Conservation (phyloP, 139 green algal genomes). For the Chlamydomonas sphaeroides region DNA sequence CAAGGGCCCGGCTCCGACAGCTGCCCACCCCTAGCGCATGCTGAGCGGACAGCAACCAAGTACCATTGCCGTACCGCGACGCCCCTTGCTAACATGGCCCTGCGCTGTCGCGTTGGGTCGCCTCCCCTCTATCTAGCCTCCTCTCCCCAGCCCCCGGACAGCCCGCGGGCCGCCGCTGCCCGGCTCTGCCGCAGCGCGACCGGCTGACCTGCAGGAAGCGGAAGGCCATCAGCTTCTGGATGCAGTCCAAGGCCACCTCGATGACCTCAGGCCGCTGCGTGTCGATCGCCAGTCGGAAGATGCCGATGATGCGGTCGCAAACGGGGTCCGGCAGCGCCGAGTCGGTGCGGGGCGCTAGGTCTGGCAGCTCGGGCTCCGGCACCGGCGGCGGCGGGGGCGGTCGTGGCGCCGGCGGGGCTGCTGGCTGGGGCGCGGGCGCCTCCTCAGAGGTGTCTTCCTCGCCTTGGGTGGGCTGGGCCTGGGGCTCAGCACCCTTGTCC, state of each 20-base stretch:
- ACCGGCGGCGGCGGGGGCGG: neutral
- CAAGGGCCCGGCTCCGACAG: too few species aligned
- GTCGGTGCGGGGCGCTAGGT: conserved; percentile 47
- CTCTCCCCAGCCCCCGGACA: too few species aligned
- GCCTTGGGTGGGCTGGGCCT: neutral
- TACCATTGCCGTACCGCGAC: too few species aligned
- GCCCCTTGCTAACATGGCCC: too few species aligned
- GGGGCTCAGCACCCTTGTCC: neutral
- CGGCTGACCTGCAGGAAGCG: conserved; percentile 50
- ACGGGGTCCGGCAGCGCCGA: conserved; percentile 44
- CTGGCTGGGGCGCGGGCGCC: neutral
- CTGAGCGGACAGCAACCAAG: too few species aligned
- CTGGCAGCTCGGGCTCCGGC: conserved; percentile 22
- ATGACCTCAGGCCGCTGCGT: conserved; percentile 78
- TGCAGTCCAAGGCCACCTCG: conserved; percentile 85
- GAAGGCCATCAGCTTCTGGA: conserved; percentile 94
- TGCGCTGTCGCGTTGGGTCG: too few species aligned
- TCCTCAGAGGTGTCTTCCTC: neutral
- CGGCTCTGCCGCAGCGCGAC: neutral
- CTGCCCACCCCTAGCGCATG: too few species aligned
- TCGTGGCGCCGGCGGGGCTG: neutral
- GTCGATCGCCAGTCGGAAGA: conserved; percentile 70
- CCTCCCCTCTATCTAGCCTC: too few species aligned
- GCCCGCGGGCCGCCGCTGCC: neutral
- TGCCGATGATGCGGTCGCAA: conserved; percentile 31